Evolutionary conservation across 768 basidiomycete species (phyloP).

Genomic region (Omphalotus guepiniiformis): DNA sequence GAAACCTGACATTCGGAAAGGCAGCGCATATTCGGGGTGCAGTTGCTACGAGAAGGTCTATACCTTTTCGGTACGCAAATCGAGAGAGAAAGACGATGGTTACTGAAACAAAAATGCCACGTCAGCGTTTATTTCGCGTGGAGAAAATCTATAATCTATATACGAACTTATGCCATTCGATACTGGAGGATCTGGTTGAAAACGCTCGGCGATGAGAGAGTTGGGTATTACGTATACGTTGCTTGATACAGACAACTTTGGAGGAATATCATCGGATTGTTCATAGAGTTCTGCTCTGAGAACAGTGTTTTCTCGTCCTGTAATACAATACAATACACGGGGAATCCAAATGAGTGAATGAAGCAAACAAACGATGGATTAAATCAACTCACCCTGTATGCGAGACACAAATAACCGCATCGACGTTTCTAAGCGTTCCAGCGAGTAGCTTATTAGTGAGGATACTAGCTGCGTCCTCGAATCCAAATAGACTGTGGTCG

Average conservation of each 20-base stretch:
- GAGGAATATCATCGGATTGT: slow-evolving; percentile 36
- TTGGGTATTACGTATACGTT: slow-evolving; percentile 93
- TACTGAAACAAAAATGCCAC: too few species aligned
- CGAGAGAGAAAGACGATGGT: slow-evolving; percentile 90
- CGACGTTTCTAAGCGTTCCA: slow-evolving; percentile 83
- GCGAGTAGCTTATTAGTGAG: slow-evolving; percentile 94
- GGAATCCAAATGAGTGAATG: not conserved
- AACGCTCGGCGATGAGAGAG: slow-evolving; percentile 82
- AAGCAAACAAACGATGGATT: not conserved
- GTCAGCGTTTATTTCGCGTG: too few species aligned
- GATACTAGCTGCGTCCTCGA: slow-evolving; percentile 96
- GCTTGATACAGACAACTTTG: slow-evolving; percentile 40
- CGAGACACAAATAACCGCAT: slow-evolving; percentile 93
- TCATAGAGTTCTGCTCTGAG: slow-evolving; percentile 79
- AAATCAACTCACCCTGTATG: slow-evolving; percentile 75
- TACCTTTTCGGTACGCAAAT: slow-evolving; percentile 91
- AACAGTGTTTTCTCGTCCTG: slow-evolving; percentile 95
- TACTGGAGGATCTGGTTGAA: slow-evolving; percentile 57
- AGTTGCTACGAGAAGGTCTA: slow-evolving; percentile 90
- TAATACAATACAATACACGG: too few species aligned
- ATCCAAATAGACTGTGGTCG: slow-evolving; percentile 94
- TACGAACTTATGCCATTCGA: slow-evolving; percentile 54
- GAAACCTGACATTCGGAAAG: slow-evolving; percentile 84
- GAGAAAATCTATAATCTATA: slow-evolving; percentile 1
- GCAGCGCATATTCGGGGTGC: slow-evolving; percentile 84